Evolutionary conservation across 1,139 yeast genomes (phyloP).

Genomic region (Geotrichum restrictum): DNA sequence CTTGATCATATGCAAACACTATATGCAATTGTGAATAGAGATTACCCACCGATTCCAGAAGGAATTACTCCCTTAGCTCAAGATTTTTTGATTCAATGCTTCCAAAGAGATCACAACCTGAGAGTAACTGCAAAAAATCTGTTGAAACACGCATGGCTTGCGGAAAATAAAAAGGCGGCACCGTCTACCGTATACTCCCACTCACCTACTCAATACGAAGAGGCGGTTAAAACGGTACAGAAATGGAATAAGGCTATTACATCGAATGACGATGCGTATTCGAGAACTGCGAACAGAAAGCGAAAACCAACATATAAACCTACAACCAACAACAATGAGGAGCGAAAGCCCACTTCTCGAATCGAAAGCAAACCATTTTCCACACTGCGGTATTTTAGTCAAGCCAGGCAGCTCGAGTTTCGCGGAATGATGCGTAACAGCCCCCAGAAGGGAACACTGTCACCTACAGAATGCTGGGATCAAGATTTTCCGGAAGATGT

Average conservation of each 20-base stretch:
- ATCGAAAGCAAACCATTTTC: constrained; percentile 20
- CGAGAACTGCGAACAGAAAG: constrained; percentile 1
- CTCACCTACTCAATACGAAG: constrained; percentile 29
- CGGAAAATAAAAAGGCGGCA: constrained; percentile 23
- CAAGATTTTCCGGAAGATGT: constrained; percentile 25
- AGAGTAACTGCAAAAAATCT: constrained; percentile 57
- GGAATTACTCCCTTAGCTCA: constrained; percentile 46
- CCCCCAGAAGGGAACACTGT: background rate
- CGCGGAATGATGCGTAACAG: constrained; percentile 18
- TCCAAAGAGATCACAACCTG: constrained; percentile 66
- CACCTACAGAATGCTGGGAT: constrained; percentile 25
- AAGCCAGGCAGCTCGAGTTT: constrained; percentile 24
- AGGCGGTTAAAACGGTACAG: constrained; percentile 36
- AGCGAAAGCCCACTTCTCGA: background rate
- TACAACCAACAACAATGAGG: background rate
- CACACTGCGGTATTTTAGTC: constrained; percentile 24
- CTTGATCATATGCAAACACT: constrained; percentile 81
- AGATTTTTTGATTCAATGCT: constrained; percentile 71
- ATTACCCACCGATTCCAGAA: constrained; percentile 72
- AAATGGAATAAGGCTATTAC: constrained; percentile 30
- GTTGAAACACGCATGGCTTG: constrained; percentile 61
- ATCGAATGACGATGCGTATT: constrained; percentile 3
- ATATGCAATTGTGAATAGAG: constrained; percentile 88
- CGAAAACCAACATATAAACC: background rate
- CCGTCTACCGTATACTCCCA: constrained; percentile 5